Percentiles rank a stretch among this genome's conserved stretches.
These are phyloP conservation scores for Kuraishia molischiana DNA, from an alignment of 805 yeast genomes.

Conservation along the genomic window DNA sequence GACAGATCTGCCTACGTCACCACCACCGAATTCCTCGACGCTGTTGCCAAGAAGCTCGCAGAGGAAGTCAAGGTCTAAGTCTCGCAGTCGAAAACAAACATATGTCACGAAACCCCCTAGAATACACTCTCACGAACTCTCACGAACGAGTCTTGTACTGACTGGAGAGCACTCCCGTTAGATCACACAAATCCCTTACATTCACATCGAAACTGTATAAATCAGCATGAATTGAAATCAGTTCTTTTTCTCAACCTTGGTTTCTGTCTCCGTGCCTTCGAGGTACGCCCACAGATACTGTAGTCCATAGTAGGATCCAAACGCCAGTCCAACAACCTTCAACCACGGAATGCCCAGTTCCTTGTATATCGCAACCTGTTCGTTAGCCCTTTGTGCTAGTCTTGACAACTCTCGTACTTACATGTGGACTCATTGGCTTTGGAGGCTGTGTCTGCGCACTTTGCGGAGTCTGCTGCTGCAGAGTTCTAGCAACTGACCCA, in stretches of 20 bases:
- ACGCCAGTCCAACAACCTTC: constrained; percentile 32
- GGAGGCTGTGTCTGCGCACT: background rate
- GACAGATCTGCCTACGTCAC: constrained; percentile 77
- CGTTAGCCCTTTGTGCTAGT: too few relatives aligned
- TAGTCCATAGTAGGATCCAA: constrained; percentile 36
- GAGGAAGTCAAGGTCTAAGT: constrained; percentile 10
- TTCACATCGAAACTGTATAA: background rate
- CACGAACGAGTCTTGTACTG: too few relatives aligned
- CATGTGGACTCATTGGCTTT: constrained; percentile 1
- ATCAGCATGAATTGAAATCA: background rate
- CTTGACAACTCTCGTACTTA: too few relatives aligned
- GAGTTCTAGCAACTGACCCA: background rate
- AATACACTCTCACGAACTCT: too few relatives aligned
- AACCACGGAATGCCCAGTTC: constrained; percentile 35
- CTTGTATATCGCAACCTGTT: constrained; percentile 23
- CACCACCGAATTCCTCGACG: constrained; percentile 84
- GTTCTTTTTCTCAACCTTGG: background rate
- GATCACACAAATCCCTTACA: too few relatives aligned
- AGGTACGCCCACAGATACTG: constrained; percentile 33
- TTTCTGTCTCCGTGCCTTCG: constrained; percentile 12
- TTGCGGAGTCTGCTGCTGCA: background rate
- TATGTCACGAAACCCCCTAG: too few relatives aligned
- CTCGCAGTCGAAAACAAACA: too few relatives aligned
- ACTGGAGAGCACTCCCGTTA: too few relatives aligned
- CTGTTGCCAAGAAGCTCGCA: constrained; percentile 60